Base-by-base conservation (phyloP, 2,329 filamentous ascomycete species). In the Eutypella sp. region DNA sequence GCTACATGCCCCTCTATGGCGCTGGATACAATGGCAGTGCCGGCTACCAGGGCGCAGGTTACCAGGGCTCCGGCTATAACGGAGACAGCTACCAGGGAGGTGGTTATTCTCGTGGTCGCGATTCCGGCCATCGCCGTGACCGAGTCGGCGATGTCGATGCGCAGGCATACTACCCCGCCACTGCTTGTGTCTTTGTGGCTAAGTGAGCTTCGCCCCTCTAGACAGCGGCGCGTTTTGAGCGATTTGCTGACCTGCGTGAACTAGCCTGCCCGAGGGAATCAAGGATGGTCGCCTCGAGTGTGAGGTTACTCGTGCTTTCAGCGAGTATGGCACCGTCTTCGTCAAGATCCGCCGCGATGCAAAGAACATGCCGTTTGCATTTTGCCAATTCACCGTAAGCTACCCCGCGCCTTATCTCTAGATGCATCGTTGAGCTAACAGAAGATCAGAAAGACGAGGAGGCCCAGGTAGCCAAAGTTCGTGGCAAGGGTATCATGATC, bases 311-410 rank as follows among this genome's bases (percentile, higher is more conserved):
- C 64, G 69, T 6, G 62, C 67, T 16, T 84, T 85, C 59, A 65
- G 68, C 16, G 58, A 67, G 15, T 84, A 69, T 53, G 82, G 82
- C 5, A 69, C 67, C 0, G 76, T 81, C 20, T 84, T 72, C 50
- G 75, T 83, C 50, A 84, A 85, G 67, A 81, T 85, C 47, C 76
- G 79, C 31, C 76, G 81, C 16, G 81, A 84, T 53, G 50, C 47
- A 10, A 63, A 63, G 13, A 69, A 76, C 33, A 82, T 84, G 76
- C 82, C 82, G 0, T 82, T 80, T 56, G 81, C 80, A 0, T 85
- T 85, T 53, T 75, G 73, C 19, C 82, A 85, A 55, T 85, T 71
- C 55, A 82, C 76, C 2, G 81, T 82, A 58, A 68, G 75, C 64
- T 22, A 75, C 64, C 19, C 2, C 31, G 2, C 11, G 23, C 41